These are phyloP conservation scores for Candida michaelii DNA, from an alignment of 805 yeast species.

Conservation along the genomic window DNA sequence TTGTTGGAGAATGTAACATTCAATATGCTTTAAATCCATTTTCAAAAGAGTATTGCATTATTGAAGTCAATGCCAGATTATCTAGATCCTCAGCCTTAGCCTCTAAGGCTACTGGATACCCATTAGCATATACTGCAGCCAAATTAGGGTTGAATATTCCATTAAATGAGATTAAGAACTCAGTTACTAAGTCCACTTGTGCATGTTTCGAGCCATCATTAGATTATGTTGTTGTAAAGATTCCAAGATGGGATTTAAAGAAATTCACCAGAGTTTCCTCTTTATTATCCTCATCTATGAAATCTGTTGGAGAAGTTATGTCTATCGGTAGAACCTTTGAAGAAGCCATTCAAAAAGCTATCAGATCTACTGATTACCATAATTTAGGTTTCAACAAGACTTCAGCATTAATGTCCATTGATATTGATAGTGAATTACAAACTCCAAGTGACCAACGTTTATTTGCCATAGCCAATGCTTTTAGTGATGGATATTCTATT, in stretches of 20 bases:
- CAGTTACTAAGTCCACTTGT: slow-evolving; percentile 92
- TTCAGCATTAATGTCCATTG: slow-evolving; percentile 82
- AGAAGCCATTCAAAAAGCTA: slow-evolving; percentile 96
- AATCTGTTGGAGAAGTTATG: slow-evolving; percentile 99
- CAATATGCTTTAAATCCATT: slow-evolving; percentile 94
- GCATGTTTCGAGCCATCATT: slow-evolving; percentile 97
- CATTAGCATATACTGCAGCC: slow-evolving; percentile 98
- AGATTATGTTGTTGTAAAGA: slow-evolving; percentile 94
- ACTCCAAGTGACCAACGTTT: slow-evolving; percentile 97
- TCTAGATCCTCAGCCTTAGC: slow-evolving; percentile 98
- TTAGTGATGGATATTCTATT: slow-evolving; percentile 83
- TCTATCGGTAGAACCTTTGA: slow-evolving; percentile 97
- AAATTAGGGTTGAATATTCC: slow-evolving; percentile 93
- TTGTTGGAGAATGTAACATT: slow-evolving; percentile 98
- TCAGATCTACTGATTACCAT: slow-evolving; percentile 93
- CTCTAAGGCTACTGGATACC: slow-evolving; percentile 98
- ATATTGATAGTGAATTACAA: slow-evolving; percentile 88
- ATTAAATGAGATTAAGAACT: slow-evolving; percentile 86
- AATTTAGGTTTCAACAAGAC: slow-evolving; percentile 92
- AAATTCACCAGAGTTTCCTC: slow-evolving; percentile 92
- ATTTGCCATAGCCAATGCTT: slow-evolving; percentile 94
- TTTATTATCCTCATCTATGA: slow-evolving; percentile 89
- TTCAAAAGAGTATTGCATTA: slow-evolving; percentile 91
- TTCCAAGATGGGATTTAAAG: slow-evolving; percentile 98
- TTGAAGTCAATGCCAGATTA: slow-evolving; percentile 95